A percentile compares a stretch with the other conserved stretches of the same genome.
These are phyloP conservation scores for Escallonia herrerae DNA, from an alignment of 129 eudicot species.

Conservation along the genomic window DNA sequence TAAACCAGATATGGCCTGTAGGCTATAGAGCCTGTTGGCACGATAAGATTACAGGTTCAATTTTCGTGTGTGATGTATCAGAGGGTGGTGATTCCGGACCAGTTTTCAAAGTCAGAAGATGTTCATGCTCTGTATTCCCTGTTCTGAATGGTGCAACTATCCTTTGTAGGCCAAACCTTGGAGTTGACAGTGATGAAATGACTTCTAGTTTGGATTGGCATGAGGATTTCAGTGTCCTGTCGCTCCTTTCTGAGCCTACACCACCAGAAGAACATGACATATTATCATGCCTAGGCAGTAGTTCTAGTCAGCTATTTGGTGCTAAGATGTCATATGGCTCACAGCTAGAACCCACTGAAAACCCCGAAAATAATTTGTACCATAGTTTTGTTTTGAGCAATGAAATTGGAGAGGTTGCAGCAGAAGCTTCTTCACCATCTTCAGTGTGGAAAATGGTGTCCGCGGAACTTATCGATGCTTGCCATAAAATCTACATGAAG, in stretches of 20 bases:
- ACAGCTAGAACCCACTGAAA: slow-evolving; percentile 13
- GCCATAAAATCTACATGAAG: slow-evolving; percentile 6
- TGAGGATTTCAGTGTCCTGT: slow-evolving; percentile 18
- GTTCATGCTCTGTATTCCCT: slow-evolving; percentile 23
- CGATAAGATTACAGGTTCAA: slow-evolving; percentile 62
- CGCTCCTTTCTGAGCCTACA: slow-evolving; percentile 23
- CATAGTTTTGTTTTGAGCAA: slow-evolving; percentile 5
- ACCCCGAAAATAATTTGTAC: background rate
- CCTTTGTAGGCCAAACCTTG: slow-evolving; percentile 11
- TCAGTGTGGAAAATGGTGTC: slow-evolving; percentile 26
- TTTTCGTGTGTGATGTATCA: slow-evolving; percentile 39
- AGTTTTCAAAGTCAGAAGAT: slow-evolving; percentile 24
- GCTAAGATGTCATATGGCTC: slow-evolving; percentile 10
- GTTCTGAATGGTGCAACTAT: slow-evolving; percentile 32
- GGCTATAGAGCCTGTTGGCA: slow-evolving; percentile 74
- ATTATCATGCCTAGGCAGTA: slow-evolving; percentile 22
- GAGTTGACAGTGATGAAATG: background rate
- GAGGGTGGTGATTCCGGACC: slow-evolving; percentile 62
- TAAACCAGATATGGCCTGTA: slow-evolving; percentile 52
- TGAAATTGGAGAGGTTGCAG: slow-evolving; percentile 28
- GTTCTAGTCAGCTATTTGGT: slow-evolving; percentile 5
- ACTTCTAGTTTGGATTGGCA: slow-evolving; percentile 3
- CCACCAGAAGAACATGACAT: slow-evolving; percentile 23
- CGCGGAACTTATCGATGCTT: slow-evolving; percentile 15
- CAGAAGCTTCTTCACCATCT: slow-evolving; percentile 29